phyloP scores from a whole-genome alignment of 2,329 filamentous ascomycete species.

The Lachnellula suecica region DNA sequence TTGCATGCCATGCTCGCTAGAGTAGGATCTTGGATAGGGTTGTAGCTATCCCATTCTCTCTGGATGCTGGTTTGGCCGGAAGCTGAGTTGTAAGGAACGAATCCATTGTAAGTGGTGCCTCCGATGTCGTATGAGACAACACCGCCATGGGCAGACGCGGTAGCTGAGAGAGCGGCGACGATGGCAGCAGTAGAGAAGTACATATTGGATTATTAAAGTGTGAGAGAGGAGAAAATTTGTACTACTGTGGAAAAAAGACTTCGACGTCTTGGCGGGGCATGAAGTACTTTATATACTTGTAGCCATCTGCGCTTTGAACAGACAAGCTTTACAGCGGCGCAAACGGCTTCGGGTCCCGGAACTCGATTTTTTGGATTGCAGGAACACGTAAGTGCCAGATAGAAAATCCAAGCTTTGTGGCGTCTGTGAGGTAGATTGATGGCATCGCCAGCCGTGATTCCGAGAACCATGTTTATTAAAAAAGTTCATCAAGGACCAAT shows the following conservation, averaged over 20 bases:
- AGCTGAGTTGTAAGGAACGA: neutral
- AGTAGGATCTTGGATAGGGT: neutral
- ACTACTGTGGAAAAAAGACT: too few species aligned
- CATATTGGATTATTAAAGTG: neutral
- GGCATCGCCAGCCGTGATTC: too few species aligned
- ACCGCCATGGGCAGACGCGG: neutral
- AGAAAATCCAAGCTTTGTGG: neutral
- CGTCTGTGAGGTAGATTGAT: too few species aligned
- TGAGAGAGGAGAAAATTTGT: neutral
- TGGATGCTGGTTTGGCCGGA: neutral
- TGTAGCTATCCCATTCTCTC: neutral
- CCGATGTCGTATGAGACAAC: neutral
- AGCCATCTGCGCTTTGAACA: too few species aligned
- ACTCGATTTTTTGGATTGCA: neutral
- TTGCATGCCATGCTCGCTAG: neutral
- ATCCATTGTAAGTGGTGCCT: neutral
- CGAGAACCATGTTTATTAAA: too few species aligned
- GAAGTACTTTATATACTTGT: neutral
- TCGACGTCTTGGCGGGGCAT: neutral
- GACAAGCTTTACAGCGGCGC: too few species aligned
- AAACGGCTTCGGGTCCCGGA: neutral
- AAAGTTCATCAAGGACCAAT: too few species aligned
- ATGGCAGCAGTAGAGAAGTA: neutral
- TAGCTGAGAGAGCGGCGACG: neutral
- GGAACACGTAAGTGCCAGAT: neutral